Conservation (phyloP, 495 filamentous ascomycete species). For the Chaetomium fimeti region DNA sequence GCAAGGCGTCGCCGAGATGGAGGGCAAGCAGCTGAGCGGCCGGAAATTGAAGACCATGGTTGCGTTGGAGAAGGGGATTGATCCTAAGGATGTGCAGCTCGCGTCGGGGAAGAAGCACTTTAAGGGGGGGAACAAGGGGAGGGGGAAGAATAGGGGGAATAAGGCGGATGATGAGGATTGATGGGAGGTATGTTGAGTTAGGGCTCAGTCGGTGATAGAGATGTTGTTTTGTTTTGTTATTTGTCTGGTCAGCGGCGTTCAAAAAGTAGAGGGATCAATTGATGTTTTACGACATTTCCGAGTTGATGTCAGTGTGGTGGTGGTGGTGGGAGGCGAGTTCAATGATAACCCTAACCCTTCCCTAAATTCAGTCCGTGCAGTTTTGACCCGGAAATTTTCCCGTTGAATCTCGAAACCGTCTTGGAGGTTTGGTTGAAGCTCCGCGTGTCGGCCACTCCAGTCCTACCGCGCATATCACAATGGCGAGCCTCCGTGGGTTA, state of each 20-base stretch:
- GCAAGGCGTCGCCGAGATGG: constrained; percentile 57
- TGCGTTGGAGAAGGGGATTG: constrained; percentile 79
- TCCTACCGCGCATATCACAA: constrained; percentile 19
- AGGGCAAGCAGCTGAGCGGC: constrained; percentile 70
- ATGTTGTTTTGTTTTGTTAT: neutral
- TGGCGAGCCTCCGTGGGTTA: constrained; percentile 39
- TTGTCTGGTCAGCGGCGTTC: constrained; percentile 8
- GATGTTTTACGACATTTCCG: neutral
- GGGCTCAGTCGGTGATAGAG: neutral
- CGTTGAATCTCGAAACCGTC: constrained; percentile 11
- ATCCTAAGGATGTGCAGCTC: constrained; percentile 73
- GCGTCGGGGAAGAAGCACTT: constrained; percentile 89
- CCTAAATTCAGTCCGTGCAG: constrained; percentile 2
- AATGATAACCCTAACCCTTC: constrained; percentile 26
- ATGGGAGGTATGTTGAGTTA: neutral
- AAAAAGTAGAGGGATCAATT: constrained; percentile 18
- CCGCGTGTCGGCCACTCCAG: constrained; percentile 14
- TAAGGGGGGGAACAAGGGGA: constrained; percentile 68
- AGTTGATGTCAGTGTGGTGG: too few species aligned
- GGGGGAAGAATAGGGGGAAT: constrained; percentile 47
- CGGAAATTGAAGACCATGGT: constrained; percentile 82
- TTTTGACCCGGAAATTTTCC: constrained; percentile 29
- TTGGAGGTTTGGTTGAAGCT: constrained; percentile 23
- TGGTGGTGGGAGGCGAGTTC: too few species aligned
- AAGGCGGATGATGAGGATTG: constrained; percentile 26